Evolutionary conservation across 1,139 yeast genomes (phyloP), one percentile per base, ranked within the genome.

Genomic region (Candida neerlandica): DNA sequence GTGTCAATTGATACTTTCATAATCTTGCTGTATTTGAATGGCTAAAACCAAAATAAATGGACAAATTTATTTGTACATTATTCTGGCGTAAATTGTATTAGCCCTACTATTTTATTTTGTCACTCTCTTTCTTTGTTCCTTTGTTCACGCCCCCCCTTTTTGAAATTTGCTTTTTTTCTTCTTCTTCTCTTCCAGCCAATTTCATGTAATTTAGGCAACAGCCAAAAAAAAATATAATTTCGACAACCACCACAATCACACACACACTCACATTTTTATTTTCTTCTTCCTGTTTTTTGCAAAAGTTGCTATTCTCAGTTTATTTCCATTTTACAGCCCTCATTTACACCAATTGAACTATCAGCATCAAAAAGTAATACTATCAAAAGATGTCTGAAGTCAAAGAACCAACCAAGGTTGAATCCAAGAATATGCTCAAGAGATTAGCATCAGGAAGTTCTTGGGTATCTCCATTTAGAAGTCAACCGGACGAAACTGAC

Each of bases 401-500:
- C 40, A 51, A 54, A 51, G 63, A 60, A 46, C 55, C 56, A 12
- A n/a, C 37, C 27, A 27, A 34, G 4, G 12, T 14, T 11, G 40
- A 27, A 12, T 47, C 52, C n/a, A 49, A 43, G 42, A 58, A 57
- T 50, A 65, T 66, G 53, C 71, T 75, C 60, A 75, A 74, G 61
- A 64, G 72, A 58, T 69, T 73, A 64, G 62, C 78, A 16, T 57
- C 70, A 34, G 65, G 70, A 41, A 64, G 69, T 23, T 61, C 68
- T 5, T 80, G 84, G 84, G 73, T 76, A 11, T 78, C 84, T 5
- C 84, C 84, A 7, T 80, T 80, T 55, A 74, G 85, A 63, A 60
- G 64, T 30, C 56, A 64, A 34, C 49, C 60, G 18, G 49, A 47
- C 15, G 50, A 46, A 48, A 51, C 49, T 51, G 48, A 39, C 19